Conservation (phyloP, 352 stramenopile species). For the Phytophthora colocasiae region DNA sequence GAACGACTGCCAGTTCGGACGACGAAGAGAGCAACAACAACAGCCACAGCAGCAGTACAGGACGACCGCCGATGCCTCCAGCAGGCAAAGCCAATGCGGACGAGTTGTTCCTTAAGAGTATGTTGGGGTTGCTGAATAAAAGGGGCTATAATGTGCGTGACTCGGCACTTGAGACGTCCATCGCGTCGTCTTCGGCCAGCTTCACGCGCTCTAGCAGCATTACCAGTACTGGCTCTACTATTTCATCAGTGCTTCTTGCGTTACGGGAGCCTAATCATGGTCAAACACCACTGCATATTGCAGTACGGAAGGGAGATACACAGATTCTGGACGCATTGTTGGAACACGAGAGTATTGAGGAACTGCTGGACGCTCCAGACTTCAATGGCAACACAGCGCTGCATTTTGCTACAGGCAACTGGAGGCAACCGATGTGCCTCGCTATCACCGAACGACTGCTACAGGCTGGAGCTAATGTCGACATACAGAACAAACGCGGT, state of each 20-base stretch:
- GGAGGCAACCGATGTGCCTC: conserved; percentile 54
- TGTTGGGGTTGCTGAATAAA: conserved; percentile 83
- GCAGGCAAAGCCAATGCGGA: conserved; percentile 41
- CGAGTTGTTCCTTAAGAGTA: conserved; percentile 72
- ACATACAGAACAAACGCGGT: conserved; percentile 64
- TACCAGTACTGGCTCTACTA: conserved; percentile 62
- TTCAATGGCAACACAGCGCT: conserved; percentile 86
- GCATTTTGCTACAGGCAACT: conserved; percentile 78
- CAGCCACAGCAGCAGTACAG: conserved; percentile 16
- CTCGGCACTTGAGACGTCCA: conserved; percentile 63
- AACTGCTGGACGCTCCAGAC: conserved; percentile 74
- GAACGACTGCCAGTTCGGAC: conserved; percentile 27
- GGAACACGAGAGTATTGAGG: conserved; percentile 70
- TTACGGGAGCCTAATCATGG: conserved; percentile 80
- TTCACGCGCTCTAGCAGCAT: conserved; percentile 54
- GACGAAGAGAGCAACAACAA: conserved; percentile 31
- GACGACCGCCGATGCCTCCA: conserved; percentile 14
- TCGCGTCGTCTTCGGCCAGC: conserved; percentile 53
- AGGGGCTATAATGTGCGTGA: conserved; percentile 86
- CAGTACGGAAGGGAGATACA: conserved; percentile 73
- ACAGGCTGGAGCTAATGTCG: conserved; percentile 57
- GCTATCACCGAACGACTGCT: conserved; percentile 60
- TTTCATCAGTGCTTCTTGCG: conserved; percentile 75
- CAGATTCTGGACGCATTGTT: conserved; percentile 78
- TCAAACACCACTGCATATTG: conserved; percentile 81